Base-by-base conservation (phyloP, 345 rosid species). In the Aquilaria yunnanensis region DNA sequence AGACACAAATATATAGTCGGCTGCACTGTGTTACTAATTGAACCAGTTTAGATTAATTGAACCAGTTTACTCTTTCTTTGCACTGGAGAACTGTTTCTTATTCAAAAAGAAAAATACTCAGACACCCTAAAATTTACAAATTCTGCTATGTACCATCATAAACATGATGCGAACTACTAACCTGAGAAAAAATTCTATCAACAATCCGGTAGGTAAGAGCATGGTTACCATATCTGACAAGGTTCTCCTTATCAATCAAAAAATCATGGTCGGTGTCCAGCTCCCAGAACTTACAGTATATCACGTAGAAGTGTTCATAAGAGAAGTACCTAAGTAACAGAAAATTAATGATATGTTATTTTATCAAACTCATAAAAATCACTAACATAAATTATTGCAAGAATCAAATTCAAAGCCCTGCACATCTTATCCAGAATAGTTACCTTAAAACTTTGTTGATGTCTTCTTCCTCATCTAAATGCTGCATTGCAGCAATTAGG, bases 111-210 rank as follows among this genome's bases (percentile, higher is more conserved):
- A 37, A 37, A 37, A 2, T 37, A 37, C 3, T 9, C 43, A 3
- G 51, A 50, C 0, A 33, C 1, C 14, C 3, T 37, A 2, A 45
- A 10, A 6, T 14, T 50, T 61, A 2, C 4, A 62, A 23, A 50
- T 37, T 37, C 43, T 9, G 33, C 37, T 63, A 66, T 29, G 9
- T 52, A 72, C 43, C 54, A 57, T 47, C 47, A 32, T 23, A 54
- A 55, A 76, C 85, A 12, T 37, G 43, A 37, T 37, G 43, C 43
- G 8, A 37, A 37, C 5, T 5, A 37, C 43, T 37, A 72, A 84
- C 98, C 98, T 89, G 96, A 71, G 96, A 81, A 74, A 84, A 92
- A 81, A 92, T 81, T 77, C 96, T 82, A 65, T 89, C 96, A 61
- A 87, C 87, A 67, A 92, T 83, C 81, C 91, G 79, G 84, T 83